Percentiles rank a stretch among this genome's conserved stretches.
phyloP scores from a whole-genome alignment of 179 eudicot genomes.

The Drosera spatulata region DNA sequence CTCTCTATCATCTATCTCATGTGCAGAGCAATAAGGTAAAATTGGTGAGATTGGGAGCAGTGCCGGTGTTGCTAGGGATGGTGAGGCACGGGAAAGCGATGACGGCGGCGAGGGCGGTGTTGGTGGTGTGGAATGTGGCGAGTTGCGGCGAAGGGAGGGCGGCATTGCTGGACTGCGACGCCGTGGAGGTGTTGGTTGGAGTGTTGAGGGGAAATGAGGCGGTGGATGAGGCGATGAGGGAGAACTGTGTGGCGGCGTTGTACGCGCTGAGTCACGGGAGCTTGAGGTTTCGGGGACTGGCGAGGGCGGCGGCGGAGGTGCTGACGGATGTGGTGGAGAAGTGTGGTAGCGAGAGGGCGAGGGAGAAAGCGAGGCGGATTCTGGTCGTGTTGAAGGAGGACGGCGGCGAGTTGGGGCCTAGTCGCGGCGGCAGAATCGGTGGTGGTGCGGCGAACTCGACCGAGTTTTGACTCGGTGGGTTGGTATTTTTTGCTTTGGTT shows the following conservation, averaged over 20 bases:
- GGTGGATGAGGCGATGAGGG: slow-evolving; percentile 57
- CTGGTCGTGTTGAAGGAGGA: slow-evolving; percentile 37
- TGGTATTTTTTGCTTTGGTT: neutral
- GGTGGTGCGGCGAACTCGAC: slow-evolving; percentile 34
- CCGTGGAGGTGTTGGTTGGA: slow-evolving; percentile 60
- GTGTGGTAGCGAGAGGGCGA: slow-evolving; percentile 58
- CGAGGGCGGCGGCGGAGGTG: slow-evolving; percentile 65
- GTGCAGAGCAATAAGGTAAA: slow-evolving; percentile 65
- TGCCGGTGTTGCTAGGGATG: slow-evolving; percentile 37
- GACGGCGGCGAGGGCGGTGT: slow-evolving; percentile 45
- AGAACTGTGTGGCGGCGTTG: slow-evolving; percentile 77
- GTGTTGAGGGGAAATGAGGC: slow-evolving; percentile 36
- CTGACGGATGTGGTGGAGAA: slow-evolving; percentile 50
- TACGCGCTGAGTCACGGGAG: slow-evolving; percentile 75
- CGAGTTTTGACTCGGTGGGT: slow-evolving; percentile 32
- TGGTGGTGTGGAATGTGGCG: slow-evolving; percentile 72
- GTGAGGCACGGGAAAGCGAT: slow-evolving; percentile 13
- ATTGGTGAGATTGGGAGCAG: slow-evolving; percentile 58
- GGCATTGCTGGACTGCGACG: slow-evolving; percentile 65
- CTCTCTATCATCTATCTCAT: slow-evolving; percentile 58
- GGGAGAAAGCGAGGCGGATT: slow-evolving; percentile 65
- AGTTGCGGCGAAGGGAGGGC: slow-evolving; percentile 57
- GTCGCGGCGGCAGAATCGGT: slow-evolving; percentile 14
- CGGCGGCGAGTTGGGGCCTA: slow-evolving; percentile 32
- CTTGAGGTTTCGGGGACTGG: slow-evolving; percentile 71